Evolutionary conservation across 495 filamentous ascomycete species (phyloP).

Genomic region (Neurospora sp.): DNA sequence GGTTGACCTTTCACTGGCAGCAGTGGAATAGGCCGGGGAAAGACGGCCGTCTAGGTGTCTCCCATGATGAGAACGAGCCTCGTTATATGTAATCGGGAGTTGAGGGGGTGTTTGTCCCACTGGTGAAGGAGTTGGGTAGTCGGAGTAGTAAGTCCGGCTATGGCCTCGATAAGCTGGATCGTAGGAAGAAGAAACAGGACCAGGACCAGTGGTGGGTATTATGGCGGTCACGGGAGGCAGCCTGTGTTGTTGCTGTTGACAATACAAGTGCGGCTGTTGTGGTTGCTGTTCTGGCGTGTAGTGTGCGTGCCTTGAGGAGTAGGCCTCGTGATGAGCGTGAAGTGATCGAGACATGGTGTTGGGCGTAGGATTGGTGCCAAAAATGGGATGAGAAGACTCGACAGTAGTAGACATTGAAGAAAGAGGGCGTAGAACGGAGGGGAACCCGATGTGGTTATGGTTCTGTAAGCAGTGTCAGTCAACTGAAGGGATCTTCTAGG

Average conservation of each 20-base stretch:
- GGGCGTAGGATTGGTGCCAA: constrained; percentile 34
- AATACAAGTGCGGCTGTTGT: constrained; percentile 9
- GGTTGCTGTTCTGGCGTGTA: constrained; percentile 28
- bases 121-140: constrained; percentile 28
- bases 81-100: constrained; percentile 23
- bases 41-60: constrained; percentile 23
- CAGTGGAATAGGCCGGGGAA: constrained; percentile 27
- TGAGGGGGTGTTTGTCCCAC: constrained; percentile 27
- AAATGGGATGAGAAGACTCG: constrained; percentile 28
- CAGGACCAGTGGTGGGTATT: constrained; percentile 13
- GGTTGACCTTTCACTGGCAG: constrained; percentile 24
- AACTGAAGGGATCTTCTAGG: not conserved
- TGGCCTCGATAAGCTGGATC: constrained; percentile 17
- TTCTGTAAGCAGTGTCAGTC: constrained; percentile 13
- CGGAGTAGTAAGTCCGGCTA: constrained; percentile 16
- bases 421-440: constrained; percentile 4
- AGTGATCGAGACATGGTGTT: constrained; percentile 39
- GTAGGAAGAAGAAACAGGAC: constrained; percentile 16
- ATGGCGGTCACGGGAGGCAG: constrained; percentile 24
- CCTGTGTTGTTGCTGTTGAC: constrained; percentile 7
- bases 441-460: constrained; percentile 4
- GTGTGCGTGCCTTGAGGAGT: constrained; percentile 29
- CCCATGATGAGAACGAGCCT: constrained; percentile 22
- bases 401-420: constrained; percentile 30
- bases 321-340: constrained; percentile 31